Base-by-base conservation (phyloP, 2,329 filamentous ascomycete genomes). In the Alternaria gansuensis region DNA sequence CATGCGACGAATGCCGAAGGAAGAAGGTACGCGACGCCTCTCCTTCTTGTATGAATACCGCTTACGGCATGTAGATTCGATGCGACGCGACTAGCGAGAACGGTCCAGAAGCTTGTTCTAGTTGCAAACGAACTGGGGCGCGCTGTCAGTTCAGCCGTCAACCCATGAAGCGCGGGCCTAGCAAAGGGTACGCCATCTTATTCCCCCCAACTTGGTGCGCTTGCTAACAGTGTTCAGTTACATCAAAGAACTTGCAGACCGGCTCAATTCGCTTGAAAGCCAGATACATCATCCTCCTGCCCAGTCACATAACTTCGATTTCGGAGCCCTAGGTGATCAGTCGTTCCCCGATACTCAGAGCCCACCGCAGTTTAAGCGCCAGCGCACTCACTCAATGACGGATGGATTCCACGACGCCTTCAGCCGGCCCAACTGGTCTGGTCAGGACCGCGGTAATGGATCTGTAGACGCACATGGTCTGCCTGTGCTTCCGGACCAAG, bases 111-210 rank as follows among this genome's bases (percentile, higher is more conserved):
- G 70, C 77, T 31, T 79, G 76, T 57, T 78, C 76, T 23, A 77
- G 75, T 51, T 79, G 77, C 52, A 78, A 78, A 60, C 67, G 75
- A 43, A 78, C 77, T 1, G 75, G 75, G 3, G 74, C 75, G 17
- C 69, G 73, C n/a, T 79, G 77, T 46, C 77, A 77, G 50, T 79
- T 78, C 53, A 78, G 76, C 50, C 68, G 77, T 51, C 76, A 78
- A 54, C 76, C 76, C 2, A 77, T 78, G 75, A 79, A 79, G 63
- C 75, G 77, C 36, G 77, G 77, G 3, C 77, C 77, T 10, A 78
- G 76, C 63, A 79, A 78, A 77, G 77, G 77, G 75, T 77, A 68
- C 31, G 60, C 45, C 6, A 21, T 17, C 10, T 9, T 10, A 9
- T 39, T 17, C 37, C 10, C 10, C 21, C 14, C n/a, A 33, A 17